Evolutionary conservation across 2,329 filamentous ascomycete genomes (phyloP), one percentile per base, ranked within the genome.

Genomic region (Cladophialophora psammophila): DNA sequence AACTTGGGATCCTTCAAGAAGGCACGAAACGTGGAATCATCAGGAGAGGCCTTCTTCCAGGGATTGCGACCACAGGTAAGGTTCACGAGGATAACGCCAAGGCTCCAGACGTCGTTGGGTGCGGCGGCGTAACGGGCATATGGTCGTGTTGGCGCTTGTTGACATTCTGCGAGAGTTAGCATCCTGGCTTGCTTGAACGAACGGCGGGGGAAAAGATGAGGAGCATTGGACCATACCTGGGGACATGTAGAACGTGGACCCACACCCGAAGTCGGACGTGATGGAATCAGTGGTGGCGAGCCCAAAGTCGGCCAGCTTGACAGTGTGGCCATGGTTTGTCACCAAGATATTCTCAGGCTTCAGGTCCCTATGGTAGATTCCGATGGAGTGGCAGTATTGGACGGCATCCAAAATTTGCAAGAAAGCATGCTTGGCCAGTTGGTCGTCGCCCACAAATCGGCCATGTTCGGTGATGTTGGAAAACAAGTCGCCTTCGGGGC

Each of bases 171-270:
- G 75, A 50, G 34, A 59, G 63, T 75, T 71, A 77, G 73, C 63
- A 56, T 53, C 38, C 9, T 48, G 56, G 8, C n/a, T 15, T 18
- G 15, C 2, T 6, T 4, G 8, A 8, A 10, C 20, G 7, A 18
- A n/a, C n/a, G n/a, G n/a, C n/a, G n/a, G n/a, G 3, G 15, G 10
- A 15, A 2, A 38, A 38, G 8, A 38, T 38, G 5, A 7, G 2
- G 10, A 31, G 32, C 20, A n/a, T 5, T 13, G 31, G 10, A 20
- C 32, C 87, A 79, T 91, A 97, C 94, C 94, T 87, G 95, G 95
- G 77, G 93, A 97, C 95, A 98, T 99, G 83, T 99, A 99, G 76
- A 98, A 98, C 13, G 94, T 98, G 36, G 95, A 98, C 71, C 95
- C 95, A 79, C 95, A 99, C 76, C 95, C 95, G 80, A 97, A 97